These are phyloP conservation scores for Botryotinia calthae DNA, from an alignment of 2,329 filamentous ascomycete species.

Conservation along the genomic window DNA sequence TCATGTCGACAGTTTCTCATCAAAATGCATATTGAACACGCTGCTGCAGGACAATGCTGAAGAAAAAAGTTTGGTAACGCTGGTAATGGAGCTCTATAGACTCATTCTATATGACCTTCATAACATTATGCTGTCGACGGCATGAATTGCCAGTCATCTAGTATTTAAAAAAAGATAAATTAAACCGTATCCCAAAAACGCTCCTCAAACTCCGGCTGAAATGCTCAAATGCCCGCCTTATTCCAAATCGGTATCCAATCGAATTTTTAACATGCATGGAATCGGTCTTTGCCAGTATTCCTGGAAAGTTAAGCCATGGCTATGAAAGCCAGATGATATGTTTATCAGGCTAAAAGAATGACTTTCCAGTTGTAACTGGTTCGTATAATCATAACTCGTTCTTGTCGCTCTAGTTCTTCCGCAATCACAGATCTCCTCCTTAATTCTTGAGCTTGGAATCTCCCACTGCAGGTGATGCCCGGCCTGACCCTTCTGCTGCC, in stretches of 20 bases:
- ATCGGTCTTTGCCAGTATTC: neutral
- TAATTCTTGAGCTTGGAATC: constrained; percentile 26
- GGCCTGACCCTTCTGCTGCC: constrained; percentile 23
- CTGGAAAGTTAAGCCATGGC: neutral
- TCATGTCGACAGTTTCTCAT: neutral
- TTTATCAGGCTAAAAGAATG: constrained; percentile 2
- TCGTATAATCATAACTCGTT: constrained; percentile 11
- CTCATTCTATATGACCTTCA: neutral
- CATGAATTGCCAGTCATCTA: neutral
- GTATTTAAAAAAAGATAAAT: neutral
- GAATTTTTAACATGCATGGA: constrained; percentile 12
- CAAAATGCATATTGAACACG: neutral
- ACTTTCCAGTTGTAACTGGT: neutral
- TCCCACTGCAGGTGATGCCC: constrained; percentile 23
- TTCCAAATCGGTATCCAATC: constrained; percentile 15
- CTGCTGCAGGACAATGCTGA: neutral
- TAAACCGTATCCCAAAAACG: neutral
- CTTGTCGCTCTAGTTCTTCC: neutral
- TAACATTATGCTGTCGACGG: neutral
- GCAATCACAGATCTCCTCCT: neutral
- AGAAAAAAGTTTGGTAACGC: neutral
- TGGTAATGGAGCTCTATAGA: constrained; percentile 2
- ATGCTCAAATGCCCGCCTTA: constrained; percentile 11
- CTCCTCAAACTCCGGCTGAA: neutral
- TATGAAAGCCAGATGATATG: neutral